Evolutionary conservation across 2,329 filamentous ascomycete species (phyloP).

Genomic region (Alternaria arbusti): DNA sequence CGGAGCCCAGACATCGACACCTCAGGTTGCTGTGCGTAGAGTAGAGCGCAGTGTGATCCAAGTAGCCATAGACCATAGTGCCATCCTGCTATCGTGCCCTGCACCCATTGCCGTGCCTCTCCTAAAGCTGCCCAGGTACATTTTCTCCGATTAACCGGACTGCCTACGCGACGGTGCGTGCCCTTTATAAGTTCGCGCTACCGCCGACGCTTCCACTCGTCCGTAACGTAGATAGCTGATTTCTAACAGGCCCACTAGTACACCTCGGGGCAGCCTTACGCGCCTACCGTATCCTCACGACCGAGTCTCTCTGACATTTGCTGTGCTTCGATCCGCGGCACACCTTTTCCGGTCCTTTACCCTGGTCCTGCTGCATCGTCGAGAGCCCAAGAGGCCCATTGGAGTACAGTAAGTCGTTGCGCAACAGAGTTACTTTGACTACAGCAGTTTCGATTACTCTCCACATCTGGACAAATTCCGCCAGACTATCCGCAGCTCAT

Average conservation of each 20-base stretch:
- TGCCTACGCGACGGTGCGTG: constrained; percentile 25
- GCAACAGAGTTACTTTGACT: constrained; percentile 30
- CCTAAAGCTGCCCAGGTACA: constrained; percentile 2
- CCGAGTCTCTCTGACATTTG: constrained; percentile 37
- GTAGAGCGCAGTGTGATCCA: constrained; percentile 4
- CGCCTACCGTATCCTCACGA: constrained; percentile 42
- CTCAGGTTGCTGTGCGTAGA: constrained; percentile 1
- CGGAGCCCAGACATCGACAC: constrained; percentile 9
- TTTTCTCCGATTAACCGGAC: constrained; percentile 40
- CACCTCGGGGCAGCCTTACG: constrained; percentile 37
- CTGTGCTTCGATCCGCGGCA: constrained; percentile 21
- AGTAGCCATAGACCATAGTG: not conserved
- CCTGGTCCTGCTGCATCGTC: constrained; percentile 23
- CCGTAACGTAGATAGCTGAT: constrained; percentile 41
- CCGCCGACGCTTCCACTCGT: constrained; percentile 46
- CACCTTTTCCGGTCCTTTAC: constrained; percentile 37
- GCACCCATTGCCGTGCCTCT: not conserved
- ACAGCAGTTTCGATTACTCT: constrained; percentile 22
- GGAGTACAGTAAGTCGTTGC: constrained; percentile 33
- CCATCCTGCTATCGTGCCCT: not conserved
- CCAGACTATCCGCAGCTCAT: constrained; percentile 18
- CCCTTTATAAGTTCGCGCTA: constrained; percentile 33
- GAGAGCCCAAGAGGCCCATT: constrained; percentile 8
- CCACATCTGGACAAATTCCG: constrained; percentile 7
- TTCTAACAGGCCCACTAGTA: constrained; percentile 33